A percentile compares a stretch with the other conserved stretches of the same genome.
Evolutionary conservation across 495 filamentous ascomycete genomes (phyloP).

Genomic region (Aspergillus cavernicola): DNA sequence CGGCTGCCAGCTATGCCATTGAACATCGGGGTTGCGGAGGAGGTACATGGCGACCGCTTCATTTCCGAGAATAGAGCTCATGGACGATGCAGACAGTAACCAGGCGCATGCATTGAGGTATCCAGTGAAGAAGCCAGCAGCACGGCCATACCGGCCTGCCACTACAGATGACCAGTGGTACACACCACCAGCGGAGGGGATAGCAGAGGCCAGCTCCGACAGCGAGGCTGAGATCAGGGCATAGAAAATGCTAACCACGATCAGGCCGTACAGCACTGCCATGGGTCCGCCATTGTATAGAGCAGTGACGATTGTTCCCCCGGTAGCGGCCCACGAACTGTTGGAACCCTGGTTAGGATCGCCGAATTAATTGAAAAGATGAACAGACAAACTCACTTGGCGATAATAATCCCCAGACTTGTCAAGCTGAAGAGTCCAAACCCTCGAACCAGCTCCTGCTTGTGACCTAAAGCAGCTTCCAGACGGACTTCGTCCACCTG

Average conservation of each 20-base stretch:
- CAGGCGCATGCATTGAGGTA: slow-evolving; percentile 78
- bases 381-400: slow-evolving; percentile 15
- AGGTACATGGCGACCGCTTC: slow-evolving; percentile 68
- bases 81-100: slow-evolving; percentile 59
- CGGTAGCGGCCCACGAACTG: slow-evolving; percentile 11
- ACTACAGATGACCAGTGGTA: slow-evolving; percentile 84
- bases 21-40: slow-evolving; percentile 61
- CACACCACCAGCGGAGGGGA: slow-evolving; percentile 72
- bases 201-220: slow-evolving; percentile 61
- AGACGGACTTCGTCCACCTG: slow-evolving; percentile 6
- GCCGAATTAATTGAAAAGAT: too few relatives aligned
- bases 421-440: slow-evolving; percentile 13
- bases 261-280: slow-evolving; percentile 8
- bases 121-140: slow-evolving; percentile 72
- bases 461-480: slow-evolving; percentile 9
- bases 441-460: slow-evolving; percentile 15
- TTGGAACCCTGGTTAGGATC: background rate
- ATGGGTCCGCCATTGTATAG: slow-evolving; percentile 10
- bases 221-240: slow-evolving; percentile 19
- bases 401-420: slow-evolving; percentile 11
- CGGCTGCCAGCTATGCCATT: slow-evolving; percentile 65
- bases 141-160: slow-evolving; percentile 63
- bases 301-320: slow-evolving; percentile 15
- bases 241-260: slow-evolving; percentile 17
- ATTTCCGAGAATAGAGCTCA: slow-evolving; percentile 64